phyloP scores from a whole-genome alignment of 2,329 filamentous ascomycete genomes.

The Fusarium nelsonii region DNA sequence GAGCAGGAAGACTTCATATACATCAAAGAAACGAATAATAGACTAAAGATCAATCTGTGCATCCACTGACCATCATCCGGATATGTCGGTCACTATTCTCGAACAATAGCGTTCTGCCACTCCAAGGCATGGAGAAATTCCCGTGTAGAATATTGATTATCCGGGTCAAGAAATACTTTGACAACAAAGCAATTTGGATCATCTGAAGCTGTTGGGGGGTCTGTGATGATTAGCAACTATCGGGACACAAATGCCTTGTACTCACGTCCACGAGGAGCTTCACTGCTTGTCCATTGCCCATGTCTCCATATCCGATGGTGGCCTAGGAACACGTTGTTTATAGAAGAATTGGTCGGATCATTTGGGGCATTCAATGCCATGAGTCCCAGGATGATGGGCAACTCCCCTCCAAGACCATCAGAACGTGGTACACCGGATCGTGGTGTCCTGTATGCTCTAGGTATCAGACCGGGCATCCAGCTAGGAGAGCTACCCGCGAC shows the following conservation, averaged over 20 bases:
- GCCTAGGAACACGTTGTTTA: conserved; percentile 45
- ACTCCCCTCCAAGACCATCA: conserved; percentile 53
- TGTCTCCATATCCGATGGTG: conserved; percentile 44
- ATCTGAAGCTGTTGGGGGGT: conserved; percentile 44
- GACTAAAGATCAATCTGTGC: conserved; percentile 39
- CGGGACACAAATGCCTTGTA: background rate
- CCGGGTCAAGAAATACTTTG: conserved; percentile 51
- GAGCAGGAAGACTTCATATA: conserved; percentile 39
- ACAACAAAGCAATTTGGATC: conserved; percentile 52
- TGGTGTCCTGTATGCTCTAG: conserved; percentile 48
- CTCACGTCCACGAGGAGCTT: conserved; percentile 48
- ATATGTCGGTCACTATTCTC: conserved; percentile 24
- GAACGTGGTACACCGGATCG: conserved; percentile 35
- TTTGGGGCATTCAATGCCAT: conserved; percentile 53
- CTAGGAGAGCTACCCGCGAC: conserved; percentile 50
- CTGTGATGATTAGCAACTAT: conserved; percentile 31
- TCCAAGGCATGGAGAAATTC: conserved; percentile 47
- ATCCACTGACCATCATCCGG: background rate
- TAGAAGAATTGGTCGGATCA: conserved; percentile 7
- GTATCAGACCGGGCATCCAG: conserved; percentile 57
- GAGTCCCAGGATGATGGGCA: conserved; percentile 56
- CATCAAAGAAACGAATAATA: conserved; percentile 47
- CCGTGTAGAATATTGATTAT: conserved; percentile 48
- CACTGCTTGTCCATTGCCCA: conserved; percentile 43
- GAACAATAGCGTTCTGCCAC: conserved; percentile 44